Evolutionary conservation across 208 protist species (phyloP).

Genomic region (Naegleria lovaniensis): DNA sequence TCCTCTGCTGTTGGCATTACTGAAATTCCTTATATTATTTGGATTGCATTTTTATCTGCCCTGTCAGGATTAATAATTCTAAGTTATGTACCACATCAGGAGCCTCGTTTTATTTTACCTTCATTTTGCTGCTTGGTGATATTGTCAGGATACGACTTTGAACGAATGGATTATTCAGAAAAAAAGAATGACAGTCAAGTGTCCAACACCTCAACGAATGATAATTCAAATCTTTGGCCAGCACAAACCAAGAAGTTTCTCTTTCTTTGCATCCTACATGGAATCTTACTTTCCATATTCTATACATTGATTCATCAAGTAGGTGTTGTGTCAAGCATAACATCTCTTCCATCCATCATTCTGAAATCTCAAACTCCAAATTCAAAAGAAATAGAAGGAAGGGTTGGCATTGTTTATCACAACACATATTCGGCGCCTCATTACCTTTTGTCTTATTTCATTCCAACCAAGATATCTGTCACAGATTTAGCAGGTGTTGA

Average conservation of each 20-base stretch:
- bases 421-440: not conserved
- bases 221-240: not conserved
- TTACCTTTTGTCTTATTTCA: not conserved
- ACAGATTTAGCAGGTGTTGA: not conserved
- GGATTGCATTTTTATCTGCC: not conserved
- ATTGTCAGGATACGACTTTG: not conserved
- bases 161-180: not conserved
- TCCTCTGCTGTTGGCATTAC: not conserved
- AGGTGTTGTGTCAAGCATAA: not conserved
- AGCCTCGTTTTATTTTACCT: constrained; percentile 3
- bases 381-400: not conserved
- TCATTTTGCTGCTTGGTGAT: not conserved
- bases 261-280: not conserved
- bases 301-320: not conserved
- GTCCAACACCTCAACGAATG: not conserved
- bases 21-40: not conserved
- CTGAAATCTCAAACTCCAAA: not conserved
- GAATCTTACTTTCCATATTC: not conserved
- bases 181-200: not conserved
- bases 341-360: not conserved
- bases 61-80: not conserved
- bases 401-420: not conserved
- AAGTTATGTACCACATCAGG: not conserved
- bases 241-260: not conserved
- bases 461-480: not conserved